These are phyloP conservation scores for Diplodia corticola DNA, from an alignment of 2,329 filamentous ascomycete species.

Conservation along the genomic window DNA sequence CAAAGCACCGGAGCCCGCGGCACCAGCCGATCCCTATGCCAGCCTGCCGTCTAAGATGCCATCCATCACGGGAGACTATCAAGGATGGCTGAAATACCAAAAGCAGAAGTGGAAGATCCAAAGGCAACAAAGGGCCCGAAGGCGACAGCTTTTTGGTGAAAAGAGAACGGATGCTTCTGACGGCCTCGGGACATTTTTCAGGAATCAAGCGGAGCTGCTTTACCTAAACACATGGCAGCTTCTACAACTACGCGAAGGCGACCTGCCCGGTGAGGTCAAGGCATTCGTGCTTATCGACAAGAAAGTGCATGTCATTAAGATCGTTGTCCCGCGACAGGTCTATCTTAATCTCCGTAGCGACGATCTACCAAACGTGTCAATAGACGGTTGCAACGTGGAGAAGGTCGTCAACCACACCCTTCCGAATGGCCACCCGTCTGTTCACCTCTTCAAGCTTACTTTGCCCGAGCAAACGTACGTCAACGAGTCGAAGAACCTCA, in stretches of 20 bases:
- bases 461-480: constrained; percentile 88
- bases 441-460: constrained; percentile 90
- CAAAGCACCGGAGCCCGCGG: constrained; percentile 47
- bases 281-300: constrained; percentile 92
- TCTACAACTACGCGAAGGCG: constrained; percentile 79
- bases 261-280: constrained; percentile 80
- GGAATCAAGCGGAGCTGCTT: constrained; percentile 85
- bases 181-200: constrained; percentile 71
- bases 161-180: constrained; percentile 63
- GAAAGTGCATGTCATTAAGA: constrained; percentile 83
- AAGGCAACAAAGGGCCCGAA: constrained; percentile 79
- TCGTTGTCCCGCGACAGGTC: constrained; percentile 84
- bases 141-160: constrained; percentile 92
- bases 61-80: constrained; percentile 79
- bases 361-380: constrained; percentile 83
- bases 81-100: constrained; percentile 86
- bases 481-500: constrained; percentile 78
- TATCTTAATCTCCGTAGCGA: constrained; percentile 89
- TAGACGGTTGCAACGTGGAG: constrained; percentile 83
- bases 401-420: constrained; percentile 91
- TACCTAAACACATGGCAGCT: constrained; percentile 96
- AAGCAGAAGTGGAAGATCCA: constrained; percentile 99
- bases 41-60: constrained; percentile 83
- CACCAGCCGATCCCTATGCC: constrained; percentile 72
- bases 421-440: constrained; percentile 91